Evolutionary conservation across 441 rosid species (phyloP).

Genomic region (Manihot esculenta): DNA sequence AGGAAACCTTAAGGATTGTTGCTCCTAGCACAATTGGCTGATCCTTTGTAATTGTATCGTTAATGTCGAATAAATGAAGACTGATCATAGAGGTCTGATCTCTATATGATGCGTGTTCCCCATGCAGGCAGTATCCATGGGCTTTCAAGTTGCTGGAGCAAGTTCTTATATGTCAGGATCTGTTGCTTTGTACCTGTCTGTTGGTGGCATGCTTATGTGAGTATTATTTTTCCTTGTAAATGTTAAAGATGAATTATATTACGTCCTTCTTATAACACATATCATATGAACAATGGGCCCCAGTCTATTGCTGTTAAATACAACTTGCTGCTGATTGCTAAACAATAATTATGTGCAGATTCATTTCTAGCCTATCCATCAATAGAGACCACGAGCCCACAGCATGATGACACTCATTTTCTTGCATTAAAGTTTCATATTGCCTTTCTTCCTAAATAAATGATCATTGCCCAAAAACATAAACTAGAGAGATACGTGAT

Average conservation of each 20-base stretch:
- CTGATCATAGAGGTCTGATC: no score
- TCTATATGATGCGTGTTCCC: constrained; percentile 11
- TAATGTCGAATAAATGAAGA: background rate
- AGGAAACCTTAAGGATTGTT: background rate
- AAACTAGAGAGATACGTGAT: background rate
- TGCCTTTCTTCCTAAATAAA: background rate
- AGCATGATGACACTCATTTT: background rate
- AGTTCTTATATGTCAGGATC: constrained; percentile 44
- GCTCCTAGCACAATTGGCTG: background rate
- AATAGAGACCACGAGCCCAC: background rate
- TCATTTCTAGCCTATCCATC: no score
- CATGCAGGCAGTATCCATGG: constrained; percentile 76
- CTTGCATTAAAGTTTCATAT: background rate
- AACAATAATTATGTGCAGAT: background rate
- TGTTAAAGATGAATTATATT: background rate
- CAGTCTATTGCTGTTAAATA: background rate
- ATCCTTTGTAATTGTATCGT: background rate
- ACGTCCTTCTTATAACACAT: background rate
- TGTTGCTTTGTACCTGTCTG: constrained; percentile 61
- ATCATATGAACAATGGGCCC: background rate
- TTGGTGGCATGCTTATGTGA: constrained; percentile 89
- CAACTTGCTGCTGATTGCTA: background rate
- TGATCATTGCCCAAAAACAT: background rate
- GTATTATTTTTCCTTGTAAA: constrained; percentile 23
- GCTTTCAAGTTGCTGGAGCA: constrained; percentile 72